Percentiles rank a stretch among this genome's conserved stretches.
These are phyloP conservation scores for Thecaphora frezii DNA, from an alignment of 1,284 basidiomycete species.

Conservation along the genomic window DNA sequence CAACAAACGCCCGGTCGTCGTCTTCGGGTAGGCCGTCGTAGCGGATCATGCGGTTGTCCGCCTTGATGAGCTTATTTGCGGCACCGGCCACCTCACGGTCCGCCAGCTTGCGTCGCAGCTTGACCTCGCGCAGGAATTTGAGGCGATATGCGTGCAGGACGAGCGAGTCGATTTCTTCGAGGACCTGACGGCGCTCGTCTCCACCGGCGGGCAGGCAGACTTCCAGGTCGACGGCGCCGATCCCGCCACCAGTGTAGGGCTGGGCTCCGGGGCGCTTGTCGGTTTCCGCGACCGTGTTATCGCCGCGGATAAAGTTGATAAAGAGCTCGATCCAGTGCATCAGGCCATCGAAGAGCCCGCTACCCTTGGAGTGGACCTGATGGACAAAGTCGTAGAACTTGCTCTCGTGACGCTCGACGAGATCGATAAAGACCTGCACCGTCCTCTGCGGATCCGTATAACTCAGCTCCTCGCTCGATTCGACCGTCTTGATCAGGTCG, in stretches of 20 bases:
- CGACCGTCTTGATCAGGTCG: slow-evolving; percentile 92
- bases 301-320: slow-evolving; percentile 86
- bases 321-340: slow-evolving; percentile 98
- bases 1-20: slow-evolving; percentile 47
- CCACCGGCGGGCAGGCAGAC: slow-evolving; percentile 50
- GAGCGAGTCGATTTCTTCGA: slow-evolving; percentile 52
- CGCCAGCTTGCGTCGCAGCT: slow-evolving; percentile 46
- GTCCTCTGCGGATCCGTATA: slow-evolving; percentile 81
- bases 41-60: slow-evolving; percentile 19
- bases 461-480: slow-evolving; percentile 81
- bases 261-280: slow-evolving; percentile 61
- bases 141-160: slow-evolving; percentile 53
- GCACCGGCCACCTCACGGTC: slow-evolving; percentile 44
- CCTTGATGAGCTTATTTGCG: slow-evolving; percentile 27
- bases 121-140: slow-evolving; percentile 54
- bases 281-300: slow-evolving; percentile 66
- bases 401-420: slow-evolving; percentile 91
- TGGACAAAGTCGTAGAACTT: slow-evolving; percentile 96
- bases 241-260: slow-evolving; percentile 19
- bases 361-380: slow-evolving; percentile 96
- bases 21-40: slow-evolving; percentile 33
- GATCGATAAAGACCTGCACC: slow-evolving; percentile 89
- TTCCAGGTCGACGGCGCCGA: slow-evolving; percentile 53
- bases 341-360: slow-evolving; percentile 86
- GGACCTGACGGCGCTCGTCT: slow-evolving; percentile 33